Evolutionary conservation across 179 eudicot species (phyloP).

Genomic region (Nepenthes alata): DNA sequence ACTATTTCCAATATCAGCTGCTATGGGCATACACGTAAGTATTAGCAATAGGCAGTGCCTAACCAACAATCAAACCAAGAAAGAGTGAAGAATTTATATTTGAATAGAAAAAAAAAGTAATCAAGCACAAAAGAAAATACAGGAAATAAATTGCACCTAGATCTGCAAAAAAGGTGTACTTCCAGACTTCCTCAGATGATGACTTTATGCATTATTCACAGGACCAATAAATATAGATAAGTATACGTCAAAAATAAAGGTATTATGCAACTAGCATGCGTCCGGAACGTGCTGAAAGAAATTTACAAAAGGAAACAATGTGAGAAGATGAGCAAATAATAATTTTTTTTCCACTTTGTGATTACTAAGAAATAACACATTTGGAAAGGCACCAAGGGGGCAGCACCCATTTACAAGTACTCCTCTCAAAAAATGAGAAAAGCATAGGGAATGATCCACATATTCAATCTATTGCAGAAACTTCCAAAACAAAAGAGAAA

Average conservation of each 20-base stretch:
- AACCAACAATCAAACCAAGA: background rate
- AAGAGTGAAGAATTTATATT: background rate
- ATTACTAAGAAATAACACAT: too few species aligned
- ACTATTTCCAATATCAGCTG: constrained; percentile 32
- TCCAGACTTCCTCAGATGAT: constrained; percentile 84
- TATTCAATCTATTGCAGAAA: too few species aligned
- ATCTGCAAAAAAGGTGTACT: constrained; percentile 63
- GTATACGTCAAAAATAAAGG: background rate
- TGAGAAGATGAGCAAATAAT: background rate
- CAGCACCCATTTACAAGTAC: too few species aligned
- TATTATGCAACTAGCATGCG: background rate
- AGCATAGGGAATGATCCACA: too few species aligned
- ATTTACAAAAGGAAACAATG: background rate
- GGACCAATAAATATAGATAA: constrained; percentile 80
- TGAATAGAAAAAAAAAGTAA: background rate
- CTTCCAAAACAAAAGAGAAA: too few species aligned
- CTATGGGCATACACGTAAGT: background rate
- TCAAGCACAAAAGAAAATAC: background rate
- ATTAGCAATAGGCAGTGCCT: background rate
- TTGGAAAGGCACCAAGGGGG: too few species aligned
- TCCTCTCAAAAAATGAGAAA: too few species aligned
- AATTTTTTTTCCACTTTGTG: background rate
- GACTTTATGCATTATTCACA: constrained; percentile 49
- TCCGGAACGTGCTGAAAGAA: background rate
- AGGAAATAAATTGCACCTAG: constrained; percentile 26